These are phyloP conservation scores for Candida sojae DNA, from an alignment of 1,139 yeast species.

Conservation along the genomic window DNA sequence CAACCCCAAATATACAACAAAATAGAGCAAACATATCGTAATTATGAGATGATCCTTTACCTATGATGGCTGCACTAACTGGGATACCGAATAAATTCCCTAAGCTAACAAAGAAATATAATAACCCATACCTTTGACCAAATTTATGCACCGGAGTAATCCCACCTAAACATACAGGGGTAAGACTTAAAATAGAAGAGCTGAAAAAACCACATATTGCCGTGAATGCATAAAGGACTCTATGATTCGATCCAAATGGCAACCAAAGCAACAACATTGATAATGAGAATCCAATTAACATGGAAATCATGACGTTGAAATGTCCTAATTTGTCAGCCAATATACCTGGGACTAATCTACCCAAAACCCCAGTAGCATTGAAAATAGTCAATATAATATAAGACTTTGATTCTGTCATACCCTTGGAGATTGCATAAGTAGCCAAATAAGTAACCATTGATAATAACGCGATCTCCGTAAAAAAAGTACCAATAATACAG, in stretches of 20 bases:
- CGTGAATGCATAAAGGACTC: slow-evolving; percentile 47
- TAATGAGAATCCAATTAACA: slow-evolving; percentile 44
- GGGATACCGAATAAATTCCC: slow-evolving; percentile 42
- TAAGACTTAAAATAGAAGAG: slow-evolving; percentile 24
- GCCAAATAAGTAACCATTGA: slow-evolving; percentile 55
- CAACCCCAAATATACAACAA: slow-evolving; percentile 22
- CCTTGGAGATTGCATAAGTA: slow-evolving; percentile 55
- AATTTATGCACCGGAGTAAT: slow-evolving; percentile 32
- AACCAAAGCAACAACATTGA: slow-evolving; percentile 50
- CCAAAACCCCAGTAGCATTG: slow-evolving; percentile 61
- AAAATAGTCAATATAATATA: slow-evolving; percentile 54
- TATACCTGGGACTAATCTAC: slow-evolving; percentile 58
- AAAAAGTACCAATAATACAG: slow-evolving; percentile 35
- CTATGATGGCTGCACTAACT: slow-evolving; percentile 51
- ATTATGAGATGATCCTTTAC: slow-evolving; percentile 25
- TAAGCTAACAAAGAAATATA: slow-evolving; percentile 39
- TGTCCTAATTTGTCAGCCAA: slow-evolving; percentile 58
- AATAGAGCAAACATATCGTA: slow-evolving; percentile 28
- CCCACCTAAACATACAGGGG: slow-evolving; percentile 41
- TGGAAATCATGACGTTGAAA: slow-evolving; percentile 52
- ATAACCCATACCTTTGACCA: slow-evolving; percentile 43
- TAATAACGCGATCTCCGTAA: slow-evolving; percentile 58
- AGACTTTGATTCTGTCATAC: slow-evolving; percentile 52
- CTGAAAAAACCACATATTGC: slow-evolving; percentile 52
- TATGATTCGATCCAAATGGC: slow-evolving; percentile 50